Evolutionary conservation across 2,329 filamentous ascomycete species (phyloP).

Genomic region (Cryphonectria naterciae): DNA sequence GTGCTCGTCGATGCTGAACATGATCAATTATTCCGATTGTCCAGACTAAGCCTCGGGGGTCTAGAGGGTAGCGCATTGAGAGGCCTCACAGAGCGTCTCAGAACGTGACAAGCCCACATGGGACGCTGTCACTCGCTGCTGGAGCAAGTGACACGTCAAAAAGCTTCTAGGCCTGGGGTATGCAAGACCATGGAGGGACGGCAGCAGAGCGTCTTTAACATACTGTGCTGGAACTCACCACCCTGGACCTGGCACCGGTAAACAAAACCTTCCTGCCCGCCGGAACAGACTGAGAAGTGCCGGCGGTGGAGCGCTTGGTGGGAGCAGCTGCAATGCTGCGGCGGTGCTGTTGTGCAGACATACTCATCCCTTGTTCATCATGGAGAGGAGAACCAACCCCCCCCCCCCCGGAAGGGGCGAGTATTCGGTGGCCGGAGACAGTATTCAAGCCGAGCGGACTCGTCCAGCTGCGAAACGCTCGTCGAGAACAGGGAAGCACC

Average conservation of each 20-base stretch:
- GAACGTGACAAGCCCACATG: background rate
- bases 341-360: constrained; percentile 2
- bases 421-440: background rate
- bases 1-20: background rate
- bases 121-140: background rate
- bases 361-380: background rate
- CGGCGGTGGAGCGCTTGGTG: background rate
- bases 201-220: background rate
- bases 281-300: background rate
- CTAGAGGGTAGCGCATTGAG: background rate
- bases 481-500: background rate
- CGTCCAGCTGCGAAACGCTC: background rate
- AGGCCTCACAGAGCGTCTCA: background rate
- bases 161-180: background rate
- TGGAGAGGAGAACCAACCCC: background rate
- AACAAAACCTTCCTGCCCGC: background rate
- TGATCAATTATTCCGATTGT: background rate
- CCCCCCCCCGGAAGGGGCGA: background rate
- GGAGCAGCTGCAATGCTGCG: constrained; percentile 2
- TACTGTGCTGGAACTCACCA: background rate
- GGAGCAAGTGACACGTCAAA: background rate
- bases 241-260: background rate
- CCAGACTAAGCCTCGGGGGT: background rate
- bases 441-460: background rate
- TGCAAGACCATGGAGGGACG: background rate